Base-by-base conservation (phyloP, 1,284 basidiomycete genomes). In the Hymenochaete sp. region DNA sequence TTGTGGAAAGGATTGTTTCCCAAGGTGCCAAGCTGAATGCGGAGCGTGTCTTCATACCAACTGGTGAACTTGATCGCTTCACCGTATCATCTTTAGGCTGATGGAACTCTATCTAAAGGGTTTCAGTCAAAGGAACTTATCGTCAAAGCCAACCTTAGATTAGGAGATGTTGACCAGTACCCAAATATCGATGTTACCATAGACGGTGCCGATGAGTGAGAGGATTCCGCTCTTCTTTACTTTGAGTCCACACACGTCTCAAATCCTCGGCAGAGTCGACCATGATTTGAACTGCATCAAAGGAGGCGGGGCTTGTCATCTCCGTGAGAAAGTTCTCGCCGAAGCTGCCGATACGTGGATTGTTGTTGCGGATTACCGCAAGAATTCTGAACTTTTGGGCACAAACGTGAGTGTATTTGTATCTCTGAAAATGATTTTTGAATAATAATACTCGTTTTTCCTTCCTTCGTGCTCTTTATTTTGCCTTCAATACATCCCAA, bases 121-220 rank as follows among this genome's bases (percentile, higher is more conserved):
- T 98, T 98, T 66, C 95, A 98, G 65, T 92, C 88, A 7, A 95
- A 92, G 62, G 84, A 96, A 60, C 77, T 99, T 51, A 98, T 98
- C 60, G 82, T 98, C 43, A 71, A 75, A 37, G 81, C 82, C 16
- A 75, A 81, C 2, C 70, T 98, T 8, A 79, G 68, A 27, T 75
- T 98, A 4, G 96, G 93, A 25, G 96, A 98, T 58, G 83, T 97
- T 3, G 89, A 93, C 59, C 83, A 92, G 61, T 93, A 89, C 65
- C 84, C 88, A 2, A 70, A 70, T 7, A 85, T 98, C 47, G 96
- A 98, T 58, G 90, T 98, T 22, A 96, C 93, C 4, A 82, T 99
- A 45, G 95, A 99, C 62, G 95, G 95, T 35, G 95, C 95, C 1
- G 95, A 98, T 57, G 95, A 98, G 88, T 92, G 55, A 58, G 86